Percentiles rank a stretch among this genome's conserved stretches.
Evolutionary conservation across 805 yeast species (phyloP).

Genomic region (Brettanomyces anomalus): DNA sequence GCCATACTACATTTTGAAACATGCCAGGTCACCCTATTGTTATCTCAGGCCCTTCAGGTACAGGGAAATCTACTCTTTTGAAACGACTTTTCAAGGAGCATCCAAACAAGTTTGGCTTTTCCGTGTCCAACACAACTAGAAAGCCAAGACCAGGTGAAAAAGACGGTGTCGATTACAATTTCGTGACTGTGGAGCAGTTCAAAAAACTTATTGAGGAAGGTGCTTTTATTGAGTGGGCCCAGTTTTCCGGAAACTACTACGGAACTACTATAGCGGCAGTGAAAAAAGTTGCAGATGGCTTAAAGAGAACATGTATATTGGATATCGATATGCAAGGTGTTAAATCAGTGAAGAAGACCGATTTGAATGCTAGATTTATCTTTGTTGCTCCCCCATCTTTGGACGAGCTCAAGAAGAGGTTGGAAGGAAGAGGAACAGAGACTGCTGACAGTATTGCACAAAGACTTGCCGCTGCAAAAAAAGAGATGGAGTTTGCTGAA

Average conservation of each 20-base stretch:
- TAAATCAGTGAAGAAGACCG: slow-evolving; percentile 75
- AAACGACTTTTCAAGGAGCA: slow-evolving; percentile 84
- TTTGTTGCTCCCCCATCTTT: slow-evolving; percentile 91
- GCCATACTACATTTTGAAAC: too few species aligned
- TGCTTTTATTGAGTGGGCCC: slow-evolving; percentile 95
- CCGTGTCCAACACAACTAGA: slow-evolving; percentile 91
- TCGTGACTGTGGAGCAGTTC: slow-evolving; percentile 72
- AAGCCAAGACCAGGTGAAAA: slow-evolving; percentile 86
- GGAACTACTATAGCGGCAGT: slow-evolving; percentile 90
- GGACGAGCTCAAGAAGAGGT: slow-evolving; percentile 65
- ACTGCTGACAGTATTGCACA: slow-evolving; percentile 75
- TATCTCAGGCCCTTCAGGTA: slow-evolving; percentile 92
- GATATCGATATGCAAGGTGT: slow-evolving; percentile 99
- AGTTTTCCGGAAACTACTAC: slow-evolving; percentile 94
- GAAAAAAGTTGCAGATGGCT: slow-evolving; percentile 49
- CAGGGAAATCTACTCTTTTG: slow-evolving; percentile 92
- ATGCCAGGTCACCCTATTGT: slow-evolving; percentile 67
- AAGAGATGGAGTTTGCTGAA: slow-evolving; percentile 82
- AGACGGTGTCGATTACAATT: slow-evolving; percentile 85
- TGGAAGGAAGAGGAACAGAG: slow-evolving; percentile 91
- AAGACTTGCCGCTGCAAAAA: slow-evolving; percentile 79
- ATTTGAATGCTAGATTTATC: slow-evolving; percentile 74
- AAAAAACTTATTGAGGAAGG: slow-evolving; percentile 61
- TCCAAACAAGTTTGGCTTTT: slow-evolving; percentile 88
- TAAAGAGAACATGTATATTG: slow-evolving; percentile 74